Percentiles rank a stretch among this genome's conserved stretches.
phyloP scores from a whole-genome alignment of 805 yeast species.

The Wickerhamomyces queroliae region DNA sequence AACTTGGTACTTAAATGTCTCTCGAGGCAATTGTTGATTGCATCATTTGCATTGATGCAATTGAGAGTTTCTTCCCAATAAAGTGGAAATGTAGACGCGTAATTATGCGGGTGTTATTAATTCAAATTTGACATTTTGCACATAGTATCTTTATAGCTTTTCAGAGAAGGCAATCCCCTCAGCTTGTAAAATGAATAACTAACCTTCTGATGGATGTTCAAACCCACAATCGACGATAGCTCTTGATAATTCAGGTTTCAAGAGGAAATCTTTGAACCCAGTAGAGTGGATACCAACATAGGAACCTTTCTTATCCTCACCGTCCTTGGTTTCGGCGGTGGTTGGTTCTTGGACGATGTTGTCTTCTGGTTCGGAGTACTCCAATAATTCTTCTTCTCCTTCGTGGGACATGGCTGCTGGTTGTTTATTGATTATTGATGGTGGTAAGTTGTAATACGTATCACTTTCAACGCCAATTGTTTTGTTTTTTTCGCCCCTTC shows the following conservation, averaged over 20 bases:
- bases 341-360: slow-evolving; percentile 56
- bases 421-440: background rate
- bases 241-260: slow-evolving; percentile 94
- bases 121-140: background rate
- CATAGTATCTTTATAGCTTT: slow-evolving; percentile 1
- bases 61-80: no score
- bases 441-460: no score
- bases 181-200: slow-evolving; percentile 33
- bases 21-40: no score
- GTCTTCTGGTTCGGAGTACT: slow-evolving; percentile 98
- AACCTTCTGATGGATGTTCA: slow-evolving; percentile 98
- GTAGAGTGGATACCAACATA: slow-evolving; percentile 98
- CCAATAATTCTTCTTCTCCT: slow-evolving; percentile 98
- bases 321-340: slow-evolving; percentile 41
- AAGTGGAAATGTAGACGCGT: no score
- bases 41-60: no score
- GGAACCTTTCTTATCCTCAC: slow-evolving; percentile 87
- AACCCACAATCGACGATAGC: slow-evolving; percentile 99
- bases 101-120: no score
- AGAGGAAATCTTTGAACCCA: slow-evolving; percentile 94
- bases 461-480: no score
- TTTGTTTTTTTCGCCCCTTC: background rate
- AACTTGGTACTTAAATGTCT: no score
- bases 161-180: background rate
- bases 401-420: slow-evolving; percentile 71